Conservation (phyloP, 2,329 filamentous ascomycete genomes). For the Monosporascus sp. region DNA sequence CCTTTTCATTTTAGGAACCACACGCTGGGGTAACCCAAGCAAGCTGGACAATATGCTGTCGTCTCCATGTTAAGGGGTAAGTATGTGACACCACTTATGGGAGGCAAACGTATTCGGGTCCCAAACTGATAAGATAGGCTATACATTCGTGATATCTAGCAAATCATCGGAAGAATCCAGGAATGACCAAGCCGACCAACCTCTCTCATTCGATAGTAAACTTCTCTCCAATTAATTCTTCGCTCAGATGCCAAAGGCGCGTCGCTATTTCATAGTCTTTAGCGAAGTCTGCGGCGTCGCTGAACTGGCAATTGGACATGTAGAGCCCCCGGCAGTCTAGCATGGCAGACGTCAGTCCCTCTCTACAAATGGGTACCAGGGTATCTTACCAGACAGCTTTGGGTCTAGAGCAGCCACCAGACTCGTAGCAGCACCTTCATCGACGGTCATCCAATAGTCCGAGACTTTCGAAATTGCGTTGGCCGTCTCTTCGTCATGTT, state of each 20-base stretch:
- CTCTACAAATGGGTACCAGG: neutral
- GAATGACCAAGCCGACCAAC: neutral
- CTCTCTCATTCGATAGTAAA: constrained; percentile 21
- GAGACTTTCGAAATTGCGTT: constrained; percentile 21
- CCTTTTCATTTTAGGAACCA: too few relatives aligned
- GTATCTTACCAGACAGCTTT: constrained; percentile 20
- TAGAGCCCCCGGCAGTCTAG: constrained; percentile 29
- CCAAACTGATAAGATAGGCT: too few relatives aligned
- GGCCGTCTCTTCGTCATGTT: constrained; percentile 28
- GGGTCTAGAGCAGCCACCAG: constrained; percentile 31
- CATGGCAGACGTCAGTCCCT: neutral
- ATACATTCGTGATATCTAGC: neutral
- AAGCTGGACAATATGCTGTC: too few relatives aligned
- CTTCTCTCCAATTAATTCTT: constrained; percentile 32
- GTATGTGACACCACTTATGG: too few relatives aligned
- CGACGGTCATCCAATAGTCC: constrained; percentile 27
- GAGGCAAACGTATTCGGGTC: too few relatives aligned
- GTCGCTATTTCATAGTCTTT: constrained; percentile 27
- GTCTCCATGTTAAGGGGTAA: too few relatives aligned
- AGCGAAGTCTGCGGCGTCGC: constrained; percentile 19
- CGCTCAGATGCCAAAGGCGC: constrained; percentile 36
- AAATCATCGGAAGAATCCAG: neutral
- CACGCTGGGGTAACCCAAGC: too few relatives aligned
- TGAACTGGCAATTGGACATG: constrained; percentile 33
- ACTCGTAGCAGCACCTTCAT: constrained; percentile 29